Base-by-base conservation (phyloP, 345 rosid genomes). In the Salix arbutifolia region DNA sequence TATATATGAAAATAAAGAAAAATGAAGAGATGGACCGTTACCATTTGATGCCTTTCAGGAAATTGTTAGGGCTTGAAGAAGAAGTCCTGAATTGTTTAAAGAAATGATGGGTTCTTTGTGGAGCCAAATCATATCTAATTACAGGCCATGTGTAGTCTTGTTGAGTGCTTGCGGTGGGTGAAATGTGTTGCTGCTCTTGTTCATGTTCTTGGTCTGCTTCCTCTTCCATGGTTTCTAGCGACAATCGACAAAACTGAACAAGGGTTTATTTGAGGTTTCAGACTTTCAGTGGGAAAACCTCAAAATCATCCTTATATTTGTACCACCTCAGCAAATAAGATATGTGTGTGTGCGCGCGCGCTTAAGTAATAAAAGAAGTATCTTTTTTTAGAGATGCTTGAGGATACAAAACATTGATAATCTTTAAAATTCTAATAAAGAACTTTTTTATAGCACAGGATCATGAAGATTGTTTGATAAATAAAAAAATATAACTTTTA, bases 11-110 rank as follows among this genome's bases (percentile, higher is more conserved):
- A 42, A 33, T 30, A 72, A 40, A 42, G 50, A 68, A 13, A 9
- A 75, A 42, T 64, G 37, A 3, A 17, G 8, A 52, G 50, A 71
- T 44, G 8, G 25, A 52, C 61, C 0, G 62, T 42, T 72, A 90
- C 99, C 99, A 92, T 86, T 91, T 91, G 74, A 91, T 81, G 84
- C 89, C 94, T 86, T 96, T 92, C 79, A 91, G 91, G 85, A 96
- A 96, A 84, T 96, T 96, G 86, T 96, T 96, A 79, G 91, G 88
- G 90, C 77, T 84, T 68, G 85, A 44, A 77, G 80, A 37, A 11
- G 80, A 33, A 11, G 85, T 79, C 74, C 86, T 83, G 84, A 96
- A 93, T 82, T 91, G 98, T 65, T 85, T 80, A 65, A 78, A 70
- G 87, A 96, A 96, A 86, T 92, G 86, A 86, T 82, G 87, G 68